Evolutionary conservation across 2,329 filamentous ascomycete genomes (phyloP).

Genomic region (Talaromyces sp.): DNA sequence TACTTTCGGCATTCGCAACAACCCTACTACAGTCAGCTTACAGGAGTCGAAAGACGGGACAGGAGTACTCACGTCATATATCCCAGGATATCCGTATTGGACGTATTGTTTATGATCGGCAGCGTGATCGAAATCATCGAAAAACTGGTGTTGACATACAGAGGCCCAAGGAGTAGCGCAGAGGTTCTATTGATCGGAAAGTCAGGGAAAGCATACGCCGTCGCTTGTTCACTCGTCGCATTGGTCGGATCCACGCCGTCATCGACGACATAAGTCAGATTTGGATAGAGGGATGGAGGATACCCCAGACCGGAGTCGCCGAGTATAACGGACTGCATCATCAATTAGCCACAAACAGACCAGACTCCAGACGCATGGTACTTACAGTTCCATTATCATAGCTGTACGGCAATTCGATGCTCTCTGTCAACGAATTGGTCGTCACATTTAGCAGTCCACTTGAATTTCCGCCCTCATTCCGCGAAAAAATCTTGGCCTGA

Average conservation of each 20-base stretch:
- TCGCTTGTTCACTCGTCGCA: conserved; percentile 28
- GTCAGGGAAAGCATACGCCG: conserved; percentile 40
- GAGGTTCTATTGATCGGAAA: conserved; percentile 43
- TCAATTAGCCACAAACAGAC: background rate
- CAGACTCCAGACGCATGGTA: background rate
- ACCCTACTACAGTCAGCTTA: conserved; percentile 52
- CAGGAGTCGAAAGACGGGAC: background rate
- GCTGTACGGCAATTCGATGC: conserved; percentile 56
- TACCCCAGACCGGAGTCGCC: conserved; percentile 64
- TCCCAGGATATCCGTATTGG: conserved; percentile 63
- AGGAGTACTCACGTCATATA: conserved; percentile 69
- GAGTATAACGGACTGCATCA: conserved; percentile 48
- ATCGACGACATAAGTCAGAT: conserved; percentile 60
- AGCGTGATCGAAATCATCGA: conserved; percentile 77
- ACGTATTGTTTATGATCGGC: conserved; percentile 67
- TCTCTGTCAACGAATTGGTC: conserved; percentile 39
- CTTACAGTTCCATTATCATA: conserved; percentile 52
- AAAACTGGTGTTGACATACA: conserved; percentile 66
- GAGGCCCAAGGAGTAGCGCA: conserved; percentile 72
- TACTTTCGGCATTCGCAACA: conserved; percentile 44
- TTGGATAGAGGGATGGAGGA: conserved; percentile 70
- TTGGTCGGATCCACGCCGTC: conserved; percentile 13
- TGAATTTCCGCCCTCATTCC: conserved; percentile 57
- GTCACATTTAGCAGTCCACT: conserved; percentile 64
- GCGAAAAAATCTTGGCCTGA: conserved; percentile 70